Evolutionary conservation across 192 early-diverging fungal genomes (phyloP), one percentile per base, ranked within the genome.

Genomic region (Backusella psychrophila): DNA sequence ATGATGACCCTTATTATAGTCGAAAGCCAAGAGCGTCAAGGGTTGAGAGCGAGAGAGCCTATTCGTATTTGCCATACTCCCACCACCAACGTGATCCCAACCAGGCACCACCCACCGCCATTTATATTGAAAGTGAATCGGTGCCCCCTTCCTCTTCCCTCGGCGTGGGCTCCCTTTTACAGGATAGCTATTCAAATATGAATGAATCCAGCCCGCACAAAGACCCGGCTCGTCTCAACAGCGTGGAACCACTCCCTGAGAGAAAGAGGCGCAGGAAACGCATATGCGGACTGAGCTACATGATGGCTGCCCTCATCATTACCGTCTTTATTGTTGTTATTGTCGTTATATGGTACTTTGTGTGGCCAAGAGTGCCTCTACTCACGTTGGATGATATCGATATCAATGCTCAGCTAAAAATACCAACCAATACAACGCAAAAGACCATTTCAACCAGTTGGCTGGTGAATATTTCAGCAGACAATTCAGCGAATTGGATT

Each of bases 401-500:
- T 33, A 69, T 69, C 23, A 67, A 33, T 29, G 66, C 49, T 3
- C 41, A 66, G 12, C 41, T 42, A 59, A 69, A 59, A 36, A 65
- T 73, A 15, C 41, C 36, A 41, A 31, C 35, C 26, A 69, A 69
- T 34, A 41, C 42, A 39, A 69, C 77, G 17, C 52, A 44, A 21
- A 52, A 67, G 67, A 6, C 59, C 66, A 59, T 78, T 6, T 38
- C 56, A 33, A 34, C 77, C 38, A 53, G 68, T 49, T 78, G 77
- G 77, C 31, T 34, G 15, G 66, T 78, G 6, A 78, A 78, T 63
- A 78, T 78, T n/a, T 74, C 77, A 12, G 68, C 69, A 12, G 77
- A 73, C 15, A 78, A 78, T 69, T 42, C 77, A 12, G 77, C 34
- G 14, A 78, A 78, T 67, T 78, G 77, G 77, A 33, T 78, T 6